phyloP scores from a whole-genome alignment of 1,284 basidiomycete genomes.

The Trametes sp. region DNA sequence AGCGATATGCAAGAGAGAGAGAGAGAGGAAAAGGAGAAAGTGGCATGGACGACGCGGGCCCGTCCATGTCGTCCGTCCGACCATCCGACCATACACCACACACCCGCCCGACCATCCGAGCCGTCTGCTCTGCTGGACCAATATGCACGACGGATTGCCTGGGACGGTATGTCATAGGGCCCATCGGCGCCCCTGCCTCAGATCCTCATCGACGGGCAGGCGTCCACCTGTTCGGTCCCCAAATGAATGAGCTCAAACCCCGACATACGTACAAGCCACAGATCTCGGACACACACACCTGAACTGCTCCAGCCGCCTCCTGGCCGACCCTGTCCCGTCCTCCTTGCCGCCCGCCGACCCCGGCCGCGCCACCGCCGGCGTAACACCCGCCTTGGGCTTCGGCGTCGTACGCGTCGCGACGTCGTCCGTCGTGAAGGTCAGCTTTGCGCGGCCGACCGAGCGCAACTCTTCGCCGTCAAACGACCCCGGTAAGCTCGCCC shows the following conservation, averaged over 20 bases:
- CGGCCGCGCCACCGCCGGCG: slow-evolving; percentile 29
- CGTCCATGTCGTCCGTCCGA: slow-evolving; percentile 1
- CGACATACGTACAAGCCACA: slow-evolving; percentile 6
- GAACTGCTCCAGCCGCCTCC: slow-evolving; percentile 40
- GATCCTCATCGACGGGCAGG: slow-evolving; percentile 31
- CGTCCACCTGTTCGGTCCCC: slow-evolving; percentile 32
- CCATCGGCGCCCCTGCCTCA: slow-evolving; percentile 1
- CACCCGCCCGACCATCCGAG: neutral
- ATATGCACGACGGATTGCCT: slow-evolving; percentile 1
- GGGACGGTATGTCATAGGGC: slow-evolving; percentile 9
- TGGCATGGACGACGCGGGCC: neutral
- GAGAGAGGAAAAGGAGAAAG: neutral
- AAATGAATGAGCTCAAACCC: slow-evolving; percentile 13
- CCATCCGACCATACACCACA: neutral
- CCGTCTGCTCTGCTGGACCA: neutral
- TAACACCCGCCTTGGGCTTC: slow-evolving; percentile 26
- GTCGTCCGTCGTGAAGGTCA: slow-evolving; percentile 32
- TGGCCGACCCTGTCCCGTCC: slow-evolving; percentile 1
- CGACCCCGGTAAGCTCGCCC: slow-evolving; percentile 16
- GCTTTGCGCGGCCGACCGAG: slow-evolving; percentile 34
- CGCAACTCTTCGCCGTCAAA: slow-evolving; percentile 35
- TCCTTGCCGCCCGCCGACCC: slow-evolving; percentile 18
- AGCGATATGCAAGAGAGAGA: slow-evolving; percentile 8
- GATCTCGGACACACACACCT: slow-evolving; percentile 39
- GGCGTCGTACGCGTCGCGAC: slow-evolving; percentile 17